A percentile compares a stretch with the other conserved stretches of the same genome.
These are phyloP conservation scores for Oemleria cerasiformis DNA, from an alignment of 306 rosid genomes.

Conservation along the genomic window DNA sequence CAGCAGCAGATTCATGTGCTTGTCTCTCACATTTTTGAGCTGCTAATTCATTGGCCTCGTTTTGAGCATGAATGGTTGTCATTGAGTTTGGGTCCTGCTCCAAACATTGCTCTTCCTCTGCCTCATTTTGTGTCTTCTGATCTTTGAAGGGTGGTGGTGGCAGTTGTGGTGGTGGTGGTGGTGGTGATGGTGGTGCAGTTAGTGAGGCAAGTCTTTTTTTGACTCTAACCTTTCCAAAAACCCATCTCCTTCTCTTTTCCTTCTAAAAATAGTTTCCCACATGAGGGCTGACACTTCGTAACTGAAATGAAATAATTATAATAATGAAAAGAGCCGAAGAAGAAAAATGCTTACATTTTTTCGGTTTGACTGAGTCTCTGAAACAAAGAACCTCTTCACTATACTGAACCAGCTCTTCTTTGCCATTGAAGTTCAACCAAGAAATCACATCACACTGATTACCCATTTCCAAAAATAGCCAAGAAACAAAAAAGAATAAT, in stretches of 20 bases:
- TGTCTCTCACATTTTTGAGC: constrained; percentile 29
- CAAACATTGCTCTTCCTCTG: constrained; percentile 38
- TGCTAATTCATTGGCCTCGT: constrained; percentile 26
- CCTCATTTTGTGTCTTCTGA: constrained; percentile 25
- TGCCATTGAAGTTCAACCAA: constrained; percentile 48
- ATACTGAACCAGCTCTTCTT: constrained; percentile 78
- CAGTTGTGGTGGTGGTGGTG: constrained; percentile 22
- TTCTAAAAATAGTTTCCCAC: constrained; percentile 32
- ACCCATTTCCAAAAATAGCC: constrained; percentile 22
- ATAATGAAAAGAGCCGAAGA: constrained; percentile 5
- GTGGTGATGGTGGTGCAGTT: constrained; percentile 40
- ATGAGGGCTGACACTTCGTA: constrained; percentile 2
- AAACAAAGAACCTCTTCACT: constrained; percentile 62
- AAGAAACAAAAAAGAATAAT: background rate
- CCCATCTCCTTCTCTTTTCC: constrained; percentile 82
- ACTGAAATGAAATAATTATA: background rate
- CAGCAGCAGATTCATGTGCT: constrained; percentile 51
- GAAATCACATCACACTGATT: constrained; percentile 19
- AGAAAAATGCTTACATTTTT: constrained; percentile 47
- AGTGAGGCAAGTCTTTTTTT: constrained; percentile 51
- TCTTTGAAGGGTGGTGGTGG: constrained; percentile 26
- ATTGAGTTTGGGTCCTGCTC: constrained; percentile 21
- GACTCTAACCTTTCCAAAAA: constrained; percentile 57
- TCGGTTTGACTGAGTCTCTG: constrained; percentile 57
- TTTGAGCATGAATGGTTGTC: constrained; percentile 22